phyloP scores from a whole-genome alignment of 306 rosid species.

The Crotalaria pallida region DNA sequence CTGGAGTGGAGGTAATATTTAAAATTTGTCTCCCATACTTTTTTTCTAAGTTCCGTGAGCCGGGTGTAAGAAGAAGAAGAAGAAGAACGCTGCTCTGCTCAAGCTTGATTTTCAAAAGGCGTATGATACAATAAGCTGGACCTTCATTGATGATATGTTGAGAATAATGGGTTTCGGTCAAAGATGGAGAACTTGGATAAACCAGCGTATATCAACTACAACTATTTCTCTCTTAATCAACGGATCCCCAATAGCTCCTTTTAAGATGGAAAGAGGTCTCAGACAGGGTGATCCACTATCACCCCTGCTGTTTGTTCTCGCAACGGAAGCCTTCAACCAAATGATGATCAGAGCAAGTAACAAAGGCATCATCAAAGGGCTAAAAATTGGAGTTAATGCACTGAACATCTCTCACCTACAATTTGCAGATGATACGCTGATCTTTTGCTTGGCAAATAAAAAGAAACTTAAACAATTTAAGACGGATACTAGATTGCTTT shows the following conservation, averaged over 20 bases:
- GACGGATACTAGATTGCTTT: background rate
- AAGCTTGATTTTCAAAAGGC: no score
- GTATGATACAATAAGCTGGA: no score
- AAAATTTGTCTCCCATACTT: no score
- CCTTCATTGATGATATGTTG: no score
- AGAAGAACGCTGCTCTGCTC: no score
- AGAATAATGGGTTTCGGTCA: no score
- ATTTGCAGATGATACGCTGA: background rate
- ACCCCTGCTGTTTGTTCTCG: background rate
- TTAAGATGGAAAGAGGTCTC: background rate
- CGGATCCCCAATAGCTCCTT: background rate
- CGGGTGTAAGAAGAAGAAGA: no score
- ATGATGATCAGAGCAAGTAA: background rate
- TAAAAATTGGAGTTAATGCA: background rate
- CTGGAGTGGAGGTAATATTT: no score
- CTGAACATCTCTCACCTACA: background rate
- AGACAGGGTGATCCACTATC: background rate
- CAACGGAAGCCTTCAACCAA: background rate
- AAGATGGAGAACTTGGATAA: no score
- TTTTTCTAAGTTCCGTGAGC: no score
- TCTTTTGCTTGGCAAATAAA: background rate
- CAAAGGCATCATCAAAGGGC: background rate
- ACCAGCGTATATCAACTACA: no score
- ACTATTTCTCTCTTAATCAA: background rate
- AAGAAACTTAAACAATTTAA: background rate